These are phyloP conservation scores for Fusarium praegraminearum DNA, from an alignment of 2,329 filamentous ascomycete genomes.

Conservation along the genomic window DNA sequence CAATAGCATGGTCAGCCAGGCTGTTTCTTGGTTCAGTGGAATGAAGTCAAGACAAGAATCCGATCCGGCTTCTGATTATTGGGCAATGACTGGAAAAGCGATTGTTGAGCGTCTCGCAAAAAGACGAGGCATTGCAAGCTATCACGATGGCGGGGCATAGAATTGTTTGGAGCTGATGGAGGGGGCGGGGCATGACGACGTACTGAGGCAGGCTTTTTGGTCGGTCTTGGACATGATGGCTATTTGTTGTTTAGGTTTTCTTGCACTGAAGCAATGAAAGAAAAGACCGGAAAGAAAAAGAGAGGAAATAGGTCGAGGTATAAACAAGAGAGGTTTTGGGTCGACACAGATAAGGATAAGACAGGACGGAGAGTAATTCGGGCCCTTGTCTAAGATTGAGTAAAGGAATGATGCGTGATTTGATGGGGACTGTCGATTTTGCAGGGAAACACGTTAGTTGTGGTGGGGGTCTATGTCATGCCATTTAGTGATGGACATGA, in stretches of 20 bases:
- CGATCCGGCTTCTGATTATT: constrained; percentile 49
- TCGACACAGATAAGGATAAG: constrained; percentile 38
- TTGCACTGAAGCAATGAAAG: constrained; percentile 33
- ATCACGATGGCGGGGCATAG: constrained; percentile 40
- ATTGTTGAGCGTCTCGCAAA: constrained; percentile 40
- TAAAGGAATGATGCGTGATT: constrained; percentile 50
- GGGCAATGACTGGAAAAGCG: constrained; percentile 26
- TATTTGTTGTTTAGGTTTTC: constrained; percentile 15
- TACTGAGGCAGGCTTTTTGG: constrained; percentile 73
- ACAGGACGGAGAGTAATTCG: constrained; percentile 30
- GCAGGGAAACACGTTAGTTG: constrained; percentile 46
- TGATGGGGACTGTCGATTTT: constrained; percentile 46
- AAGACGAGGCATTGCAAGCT: constrained; percentile 27
- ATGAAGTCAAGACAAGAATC: constrained; percentile 63
- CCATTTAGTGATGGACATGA: constrained; percentile 30
- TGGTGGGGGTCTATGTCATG: constrained; percentile 48
- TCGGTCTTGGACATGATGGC: constrained; percentile 65
- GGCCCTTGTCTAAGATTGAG: constrained; percentile 28
- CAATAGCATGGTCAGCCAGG: constrained; percentile 69
- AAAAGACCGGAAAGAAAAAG: constrained; percentile 29
- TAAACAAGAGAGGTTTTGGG: constrained; percentile 26
- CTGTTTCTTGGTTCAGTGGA: constrained; percentile 67
- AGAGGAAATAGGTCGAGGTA: constrained; percentile 25
- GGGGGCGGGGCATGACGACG: constrained; percentile 53
- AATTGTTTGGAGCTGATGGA: constrained; percentile 44